Conservation (phyloP, 495 filamentous ascomycete genomes). For the Penicillium pancosmium region DNA sequence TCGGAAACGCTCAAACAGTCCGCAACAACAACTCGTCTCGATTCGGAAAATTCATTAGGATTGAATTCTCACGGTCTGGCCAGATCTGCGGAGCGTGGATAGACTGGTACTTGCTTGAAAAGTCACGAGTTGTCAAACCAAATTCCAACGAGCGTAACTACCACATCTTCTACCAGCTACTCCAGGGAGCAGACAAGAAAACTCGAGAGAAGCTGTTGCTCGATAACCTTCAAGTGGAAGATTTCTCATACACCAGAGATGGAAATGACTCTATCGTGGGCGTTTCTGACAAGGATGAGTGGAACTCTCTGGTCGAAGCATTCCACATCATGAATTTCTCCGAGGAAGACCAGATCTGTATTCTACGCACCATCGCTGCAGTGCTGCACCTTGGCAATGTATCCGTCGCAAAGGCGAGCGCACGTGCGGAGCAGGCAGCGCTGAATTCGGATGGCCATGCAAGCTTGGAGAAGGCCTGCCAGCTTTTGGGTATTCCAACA, state of each 20-base stretch:
- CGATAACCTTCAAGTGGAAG: slow-evolving; percentile 69
- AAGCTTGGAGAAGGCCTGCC: slow-evolving; percentile 76
- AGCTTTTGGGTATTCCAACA: slow-evolving; percentile 77
- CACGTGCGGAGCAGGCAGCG: slow-evolving; percentile 87
- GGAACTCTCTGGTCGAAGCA: slow-evolving; percentile 85
- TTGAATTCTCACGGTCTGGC: slow-evolving; percentile 88
- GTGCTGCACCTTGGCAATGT: slow-evolving; percentile 95
- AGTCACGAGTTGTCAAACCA: slow-evolving; percentile 90
- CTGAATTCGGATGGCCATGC: slow-evolving; percentile 70
- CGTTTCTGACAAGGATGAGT: slow-evolving; percentile 90
- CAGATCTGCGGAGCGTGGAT: slow-evolving; percentile 96
- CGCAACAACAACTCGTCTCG: slow-evolving; percentile 98
- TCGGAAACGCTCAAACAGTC: slow-evolving; percentile 97
- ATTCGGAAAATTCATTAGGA: slow-evolving; percentile 98
- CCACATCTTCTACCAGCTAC: slow-evolving; percentile 95
- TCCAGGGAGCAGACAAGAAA: slow-evolving; percentile 75
- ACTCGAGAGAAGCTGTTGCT: slow-evolving; percentile 79
- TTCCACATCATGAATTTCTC: slow-evolving; percentile 95
- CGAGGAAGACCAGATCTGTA: slow-evolving; percentile 78
- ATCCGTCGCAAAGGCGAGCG: slow-evolving; percentile 81
- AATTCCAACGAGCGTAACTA: slow-evolving; percentile 91
- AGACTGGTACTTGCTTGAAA: slow-evolving; percentile 98
- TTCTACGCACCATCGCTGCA: slow-evolving; percentile 85
- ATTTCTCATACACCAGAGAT: slow-evolving; percentile 88
- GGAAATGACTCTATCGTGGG: slow-evolving; percentile 90